phyloP scores from a whole-genome alignment of 2,329 filamentous ascomycete species.

The Neodidymelliopsis sp. region DNA sequence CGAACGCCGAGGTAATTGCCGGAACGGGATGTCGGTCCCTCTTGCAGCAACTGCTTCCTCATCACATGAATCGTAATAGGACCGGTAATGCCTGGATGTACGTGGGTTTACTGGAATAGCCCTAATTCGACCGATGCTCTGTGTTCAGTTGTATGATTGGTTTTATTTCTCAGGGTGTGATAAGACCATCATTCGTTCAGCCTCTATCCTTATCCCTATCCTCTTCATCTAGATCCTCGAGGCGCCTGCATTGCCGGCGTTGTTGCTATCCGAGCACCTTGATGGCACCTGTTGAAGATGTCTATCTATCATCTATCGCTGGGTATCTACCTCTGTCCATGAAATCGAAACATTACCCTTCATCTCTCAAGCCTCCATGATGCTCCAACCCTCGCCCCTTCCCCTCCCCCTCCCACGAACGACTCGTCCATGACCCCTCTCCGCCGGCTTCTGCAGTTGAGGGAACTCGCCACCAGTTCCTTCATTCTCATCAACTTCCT shows the following conservation, averaged over 20 bases:
- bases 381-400: constrained; percentile 24
- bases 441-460: constrained; percentile 21
- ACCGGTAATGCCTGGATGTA: too few species aligned
- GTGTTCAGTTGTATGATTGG: too few species aligned
- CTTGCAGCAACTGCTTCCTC: background rate
- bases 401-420: constrained; percentile 23
- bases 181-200: too few species aligned
- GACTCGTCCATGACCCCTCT: constrained; percentile 41
- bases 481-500: constrained; percentile 13
- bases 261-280: background rate
- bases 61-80: background rate
- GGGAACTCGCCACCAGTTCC: constrained; percentile 1
- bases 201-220: too few species aligned
- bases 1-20: constrained; percentile 9
- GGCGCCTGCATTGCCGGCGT: too few species aligned
- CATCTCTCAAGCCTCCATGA: constrained; percentile 27
- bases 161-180: too few species aligned
- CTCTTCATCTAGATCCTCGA: too few species aligned
- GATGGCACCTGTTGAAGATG: background rate
- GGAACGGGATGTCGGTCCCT: constrained; percentile 10
- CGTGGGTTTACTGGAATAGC: too few species aligned
- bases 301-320: background rate
- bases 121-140: too few species aligned
- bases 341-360: background rate
- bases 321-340: background rate